A percentile compares a stretch with the other conserved stretches of the same genome.
Evolutionary conservation across 331 rosid genomes (phyloP).

Genomic region (Spiraea crenata): DNA sequence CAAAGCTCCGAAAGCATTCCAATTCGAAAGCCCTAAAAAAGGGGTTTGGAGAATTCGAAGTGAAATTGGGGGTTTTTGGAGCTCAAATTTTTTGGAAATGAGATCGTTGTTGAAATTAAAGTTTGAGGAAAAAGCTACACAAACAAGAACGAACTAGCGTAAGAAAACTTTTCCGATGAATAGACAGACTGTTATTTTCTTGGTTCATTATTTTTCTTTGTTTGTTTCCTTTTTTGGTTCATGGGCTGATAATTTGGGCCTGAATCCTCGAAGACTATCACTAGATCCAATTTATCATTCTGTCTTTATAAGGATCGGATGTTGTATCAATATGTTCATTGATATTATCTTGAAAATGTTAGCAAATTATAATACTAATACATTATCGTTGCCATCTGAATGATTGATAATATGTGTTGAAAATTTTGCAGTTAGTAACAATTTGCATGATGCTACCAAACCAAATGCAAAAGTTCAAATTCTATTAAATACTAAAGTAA

Average conservation of each 20-base stretch:
- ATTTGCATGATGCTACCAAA: no score
- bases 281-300: no score
- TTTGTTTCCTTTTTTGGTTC: neutral
- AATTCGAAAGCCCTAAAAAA: slow-evolving; percentile 21
- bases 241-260: neutral
- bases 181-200: neutral
- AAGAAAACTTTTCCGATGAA: neutral
- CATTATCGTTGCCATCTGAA: no score
- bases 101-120: neutral
- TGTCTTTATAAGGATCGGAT: no score
- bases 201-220: no score
- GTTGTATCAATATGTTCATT: no score
- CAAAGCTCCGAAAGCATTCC: slow-evolving; percentile 14
- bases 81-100: neutral
- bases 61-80: neutral
- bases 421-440: no score
- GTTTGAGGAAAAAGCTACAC: neutral
- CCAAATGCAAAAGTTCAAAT: no score
- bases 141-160: neutral
- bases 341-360: no score
- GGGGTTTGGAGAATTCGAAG: neutral
- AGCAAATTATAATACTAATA: no score
- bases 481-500: no score
- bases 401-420: no score
- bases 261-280: neutral